Evolutionary conservation across 306 rosid genomes (phyloP).

Genomic region (Chamaecrista fasciculata): DNA sequence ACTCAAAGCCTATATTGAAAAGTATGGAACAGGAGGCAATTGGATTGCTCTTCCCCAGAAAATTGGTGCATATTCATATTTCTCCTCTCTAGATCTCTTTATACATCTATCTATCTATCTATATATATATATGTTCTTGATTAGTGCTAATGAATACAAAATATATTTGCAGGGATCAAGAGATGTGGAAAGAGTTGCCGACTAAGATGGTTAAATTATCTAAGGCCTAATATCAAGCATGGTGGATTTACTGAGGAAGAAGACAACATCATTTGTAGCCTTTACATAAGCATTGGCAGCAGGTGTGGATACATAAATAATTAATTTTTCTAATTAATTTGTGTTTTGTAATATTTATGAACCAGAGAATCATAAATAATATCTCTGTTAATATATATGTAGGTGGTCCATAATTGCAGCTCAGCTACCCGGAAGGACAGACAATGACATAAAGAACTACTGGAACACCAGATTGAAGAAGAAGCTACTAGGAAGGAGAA

Average conservation of each 20-base stretch:
- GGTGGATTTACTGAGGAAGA: constrained; percentile 99
- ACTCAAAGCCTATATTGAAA: constrained; percentile 32
- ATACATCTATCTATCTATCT: background rate
- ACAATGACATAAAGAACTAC: constrained; percentile 94
- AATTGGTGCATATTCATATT: constrained; percentile 26
- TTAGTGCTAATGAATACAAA: constrained; percentile 6
- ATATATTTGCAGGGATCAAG: constrained; percentile 63
- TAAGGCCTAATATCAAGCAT: constrained; percentile 96
- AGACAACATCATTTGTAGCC: constrained; percentile 90
- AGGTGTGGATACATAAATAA: too few species aligned
- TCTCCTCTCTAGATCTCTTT: too few species aligned
- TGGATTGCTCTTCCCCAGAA: constrained; percentile 39
- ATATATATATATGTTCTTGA: too few species aligned
- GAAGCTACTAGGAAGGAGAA: constrained; percentile 80
- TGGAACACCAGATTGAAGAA: constrained; percentile 99
- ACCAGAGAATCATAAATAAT: too few species aligned
- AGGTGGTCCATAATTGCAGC: constrained; percentile 99
- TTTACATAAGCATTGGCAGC: constrained; percentile 99
- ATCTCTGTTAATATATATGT: background rate
- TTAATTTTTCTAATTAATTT: too few species aligned
- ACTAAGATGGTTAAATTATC: constrained; percentile 87
- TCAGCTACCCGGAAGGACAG: constrained; percentile 97
- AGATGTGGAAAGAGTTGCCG: constrained; percentile 99
- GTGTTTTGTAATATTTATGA: too few species aligned
- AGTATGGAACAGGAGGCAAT: constrained; percentile 30